phyloP scores from a whole-genome alignment of 108 stramenopile genomes.

The Discostella stelligeroides region DNA sequence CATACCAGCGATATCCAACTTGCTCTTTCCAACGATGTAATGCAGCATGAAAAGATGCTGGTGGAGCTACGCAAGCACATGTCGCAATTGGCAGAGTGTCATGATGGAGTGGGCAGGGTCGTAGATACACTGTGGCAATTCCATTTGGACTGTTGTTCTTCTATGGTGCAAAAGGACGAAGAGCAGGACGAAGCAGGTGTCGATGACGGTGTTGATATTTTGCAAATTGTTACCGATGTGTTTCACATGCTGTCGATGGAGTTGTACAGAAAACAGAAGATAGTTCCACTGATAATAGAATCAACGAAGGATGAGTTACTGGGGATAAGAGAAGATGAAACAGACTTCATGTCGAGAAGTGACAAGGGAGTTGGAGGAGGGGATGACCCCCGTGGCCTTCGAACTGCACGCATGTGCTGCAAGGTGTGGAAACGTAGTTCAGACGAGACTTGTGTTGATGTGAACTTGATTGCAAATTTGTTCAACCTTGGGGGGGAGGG shows the following conservation, averaged over 20 bases:
- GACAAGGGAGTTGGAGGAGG: neutral
- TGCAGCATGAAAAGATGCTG: conserved; percentile 82
- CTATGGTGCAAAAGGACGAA: conserved; percentile 1
- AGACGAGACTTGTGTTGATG: conserved; percentile 6
- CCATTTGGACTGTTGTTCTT: conserved; percentile 36
- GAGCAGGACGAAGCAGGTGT: neutral
- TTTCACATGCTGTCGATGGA: conserved; percentile 61
- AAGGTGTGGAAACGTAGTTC: conserved; percentile 28
- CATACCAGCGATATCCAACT: conserved; percentile 51
- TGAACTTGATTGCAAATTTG: conserved; percentile 3
- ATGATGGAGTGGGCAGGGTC: conserved; percentile 71
- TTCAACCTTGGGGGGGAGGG: conserved; percentile 11
- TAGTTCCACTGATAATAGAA: conserved; percentile 51
- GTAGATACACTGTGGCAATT: conserved; percentile 65
- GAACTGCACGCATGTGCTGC: conserved; percentile 26
- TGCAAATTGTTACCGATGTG: conserved; percentile 29
- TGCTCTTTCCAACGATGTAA: conserved; percentile 65
- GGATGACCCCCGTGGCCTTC: neutral
- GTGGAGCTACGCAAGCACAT: conserved; percentile 50
- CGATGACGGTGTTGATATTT: conserved; percentile 16
- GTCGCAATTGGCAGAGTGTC: conserved; percentile 55
- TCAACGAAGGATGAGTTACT: conserved; percentile 60
- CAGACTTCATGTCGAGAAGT: neutral
- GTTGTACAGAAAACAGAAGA: conserved; percentile 63
- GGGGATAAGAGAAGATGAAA: conserved; percentile 12